Conservation (phyloP, 345 rosid species). For the Euphorbia pulcherrima region DNA sequence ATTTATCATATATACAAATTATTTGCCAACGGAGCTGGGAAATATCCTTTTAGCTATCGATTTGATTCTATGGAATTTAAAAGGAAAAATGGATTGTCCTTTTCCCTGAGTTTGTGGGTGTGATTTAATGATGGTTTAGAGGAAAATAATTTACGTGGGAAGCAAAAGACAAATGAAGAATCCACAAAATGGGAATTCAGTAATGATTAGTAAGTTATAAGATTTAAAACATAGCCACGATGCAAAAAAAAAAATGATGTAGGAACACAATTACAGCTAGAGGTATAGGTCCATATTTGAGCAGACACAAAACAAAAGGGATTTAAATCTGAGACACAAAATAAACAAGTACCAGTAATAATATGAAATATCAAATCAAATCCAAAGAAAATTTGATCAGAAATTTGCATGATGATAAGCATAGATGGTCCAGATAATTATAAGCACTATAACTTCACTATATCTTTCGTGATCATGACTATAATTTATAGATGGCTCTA, state of each 20-base stretch:
- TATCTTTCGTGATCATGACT: too few species aligned
- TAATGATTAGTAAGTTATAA: slow-evolving; percentile 33
- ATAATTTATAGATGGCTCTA: too few species aligned
- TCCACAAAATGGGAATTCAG: slow-evolving; percentile 25
- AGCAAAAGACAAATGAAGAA: slow-evolving; percentile 24
- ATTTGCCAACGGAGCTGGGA: not conserved
- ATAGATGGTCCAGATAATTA: too few species aligned
- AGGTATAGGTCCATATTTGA: not conserved
- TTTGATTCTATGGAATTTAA: slow-evolving; percentile 13
- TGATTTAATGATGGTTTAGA: slow-evolving; percentile 12
- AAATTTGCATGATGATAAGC: too few species aligned
- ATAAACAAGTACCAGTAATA: not conserved
- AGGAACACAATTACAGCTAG: not conserved
- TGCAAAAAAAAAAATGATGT: not conserved
- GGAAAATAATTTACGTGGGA: slow-evolving; percentile 10
- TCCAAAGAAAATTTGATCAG: slow-evolving; percentile 1
- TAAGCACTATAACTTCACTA: too few species aligned
- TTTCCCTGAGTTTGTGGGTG: not conserved
- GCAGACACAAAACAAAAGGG: not conserved
- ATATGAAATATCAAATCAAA: slow-evolving; percentile 19
- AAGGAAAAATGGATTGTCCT: slow-evolving; percentile 6
- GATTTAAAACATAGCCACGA: not conserved
- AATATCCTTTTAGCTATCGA: not conserved
- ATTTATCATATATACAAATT: not conserved
- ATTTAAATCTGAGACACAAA: not conserved